Percentiles rank a stretch among this genome's conserved stretches.
Evolutionary conservation across 805 yeast genomes (phyloP).

Genomic region (Lipomyces yamanashiensis): DNA sequence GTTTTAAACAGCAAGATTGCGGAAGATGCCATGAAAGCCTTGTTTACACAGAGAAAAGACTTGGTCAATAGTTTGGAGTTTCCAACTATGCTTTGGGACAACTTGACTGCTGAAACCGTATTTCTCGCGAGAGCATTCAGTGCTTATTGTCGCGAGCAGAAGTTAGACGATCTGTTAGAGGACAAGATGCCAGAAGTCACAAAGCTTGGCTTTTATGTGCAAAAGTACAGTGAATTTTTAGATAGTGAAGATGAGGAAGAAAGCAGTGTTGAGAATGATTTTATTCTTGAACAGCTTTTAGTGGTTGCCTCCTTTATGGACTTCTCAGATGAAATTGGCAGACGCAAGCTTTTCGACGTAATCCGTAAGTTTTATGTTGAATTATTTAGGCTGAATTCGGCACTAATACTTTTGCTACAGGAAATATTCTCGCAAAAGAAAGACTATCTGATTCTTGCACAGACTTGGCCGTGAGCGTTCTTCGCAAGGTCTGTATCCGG

Average conservation of each 20-base stretch:
- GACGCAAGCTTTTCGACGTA: constrained; percentile 71
- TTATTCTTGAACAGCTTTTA: constrained; percentile 74
- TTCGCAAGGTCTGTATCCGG: constrained; percentile 71
- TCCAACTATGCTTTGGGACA: constrained; percentile 60
- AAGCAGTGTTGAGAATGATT: constrained; percentile 66
- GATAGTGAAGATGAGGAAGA: constrained; percentile 44
- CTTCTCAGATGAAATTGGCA: constrained; percentile 87
- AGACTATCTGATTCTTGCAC: constrained; percentile 59
- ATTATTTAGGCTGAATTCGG: not conserved
- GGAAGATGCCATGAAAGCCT: constrained; percentile 63
- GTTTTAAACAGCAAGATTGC: constrained; percentile 72
- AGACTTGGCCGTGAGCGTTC: constrained; percentile 63
- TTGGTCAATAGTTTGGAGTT: constrained; percentile 63
- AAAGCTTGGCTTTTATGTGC: constrained; percentile 63
- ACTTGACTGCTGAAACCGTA: constrained; percentile 73
- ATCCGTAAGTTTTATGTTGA: constrained; percentile 46
- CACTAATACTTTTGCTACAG: not conserved
- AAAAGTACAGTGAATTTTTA: constrained; percentile 54
- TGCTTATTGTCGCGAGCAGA: constrained; percentile 63
- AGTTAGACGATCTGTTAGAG: constrained; percentile 47
- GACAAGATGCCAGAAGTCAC: constrained; percentile 78
- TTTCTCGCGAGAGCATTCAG: constrained; percentile 72
- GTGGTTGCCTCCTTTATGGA: constrained; percentile 72
- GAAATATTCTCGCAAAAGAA: constrained; percentile 52
- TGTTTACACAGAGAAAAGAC: constrained; percentile 68